Evolutionary conservation across 768 basidiomycete species (phyloP).

Genomic region (Roridomyces roridus): DNA sequence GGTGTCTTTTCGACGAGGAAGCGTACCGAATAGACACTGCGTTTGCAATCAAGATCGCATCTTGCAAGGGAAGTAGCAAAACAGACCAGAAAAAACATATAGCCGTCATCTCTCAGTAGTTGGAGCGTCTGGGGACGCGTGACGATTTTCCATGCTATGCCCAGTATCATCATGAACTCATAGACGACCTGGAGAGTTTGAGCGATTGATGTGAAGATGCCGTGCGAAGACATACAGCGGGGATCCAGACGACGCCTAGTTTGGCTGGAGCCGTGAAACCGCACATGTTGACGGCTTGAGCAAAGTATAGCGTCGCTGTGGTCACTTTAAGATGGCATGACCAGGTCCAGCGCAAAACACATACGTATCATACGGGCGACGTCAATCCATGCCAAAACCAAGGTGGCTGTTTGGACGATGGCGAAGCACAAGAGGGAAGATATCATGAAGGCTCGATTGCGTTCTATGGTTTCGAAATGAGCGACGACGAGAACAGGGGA

Average conservation of each 20-base stretch:
- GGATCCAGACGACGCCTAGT: constrained; percentile 2
- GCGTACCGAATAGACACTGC: too few species aligned
- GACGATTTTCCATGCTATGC: not conserved
- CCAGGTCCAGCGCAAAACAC: not conserved
- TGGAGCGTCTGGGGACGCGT: not conserved
- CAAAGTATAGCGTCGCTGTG: not conserved
- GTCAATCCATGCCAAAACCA: not conserved
- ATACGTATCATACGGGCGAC: not conserved
- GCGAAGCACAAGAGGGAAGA: constrained; percentile 4
- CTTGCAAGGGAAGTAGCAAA: too few species aligned
- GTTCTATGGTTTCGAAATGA: constrained; percentile 1
- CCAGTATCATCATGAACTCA: not conserved
- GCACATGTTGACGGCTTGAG: not conserved
- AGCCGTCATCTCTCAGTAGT: not conserved
- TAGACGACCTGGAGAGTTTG: not conserved
- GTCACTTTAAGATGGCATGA: not conserved
- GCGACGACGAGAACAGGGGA: not conserved
- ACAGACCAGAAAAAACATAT: constrained; percentile 3
- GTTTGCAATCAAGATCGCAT: too few species aligned
- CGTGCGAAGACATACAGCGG: not conserved
- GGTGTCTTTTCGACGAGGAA: too few species aligned
- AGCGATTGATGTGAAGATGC: too few species aligned
- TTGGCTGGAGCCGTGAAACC: not conserved
- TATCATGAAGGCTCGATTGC: constrained; percentile 9
- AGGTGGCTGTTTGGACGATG: not conserved